A percentile compares a stretch with the other conserved stretches of the same genome.
Conservation (phyloP, 1,139 yeast genomes). For the Hyphopichia pseudoburtonii region DNA sequence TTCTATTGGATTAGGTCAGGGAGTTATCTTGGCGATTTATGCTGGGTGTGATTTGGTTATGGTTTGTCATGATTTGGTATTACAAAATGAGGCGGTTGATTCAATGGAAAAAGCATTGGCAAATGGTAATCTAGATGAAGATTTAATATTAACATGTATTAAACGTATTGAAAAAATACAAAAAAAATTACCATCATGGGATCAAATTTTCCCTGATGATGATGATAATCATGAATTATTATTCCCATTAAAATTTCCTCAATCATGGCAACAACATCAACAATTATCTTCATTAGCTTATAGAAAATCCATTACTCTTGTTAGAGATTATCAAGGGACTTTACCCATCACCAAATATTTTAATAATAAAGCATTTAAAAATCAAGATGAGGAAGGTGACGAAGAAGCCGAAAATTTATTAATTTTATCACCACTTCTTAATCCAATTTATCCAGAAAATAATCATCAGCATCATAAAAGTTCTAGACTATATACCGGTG, state of each 20-base stretch:
- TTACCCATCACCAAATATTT: conserved; percentile 53
- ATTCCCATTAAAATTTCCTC: conserved; percentile 31
- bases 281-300: conserved; percentile 50
- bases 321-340: conserved; percentile 53
- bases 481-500: conserved; percentile 45
- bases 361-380: conserved; percentile 11
- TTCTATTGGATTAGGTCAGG: conserved; percentile 66
- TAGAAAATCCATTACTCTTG: conserved; percentile 53
- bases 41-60: conserved; percentile 69
- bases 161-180: conserved; percentile 48
- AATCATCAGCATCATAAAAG: conserved; percentile 10
- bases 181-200: conserved; percentile 47
- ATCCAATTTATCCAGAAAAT: conserved; percentile 34
- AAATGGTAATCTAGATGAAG: conserved; percentile 54
- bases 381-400: conserved; percentile 5
- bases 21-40: conserved; percentile 58
- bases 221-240: not conserved
- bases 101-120: conserved; percentile 54
- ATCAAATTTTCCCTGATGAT: conserved; percentile 39
- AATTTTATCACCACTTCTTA: conserved; percentile 52
- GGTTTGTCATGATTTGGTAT: conserved; percentile 58
- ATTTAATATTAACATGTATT: conserved; percentile 41
- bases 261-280: conserved; percentile 44
- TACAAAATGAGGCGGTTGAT: conserved; percentile 60
- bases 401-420: conserved; percentile 41